Conservation (phyloP, 306 rosid genomes). For the Vachellia collinsii region DNA sequence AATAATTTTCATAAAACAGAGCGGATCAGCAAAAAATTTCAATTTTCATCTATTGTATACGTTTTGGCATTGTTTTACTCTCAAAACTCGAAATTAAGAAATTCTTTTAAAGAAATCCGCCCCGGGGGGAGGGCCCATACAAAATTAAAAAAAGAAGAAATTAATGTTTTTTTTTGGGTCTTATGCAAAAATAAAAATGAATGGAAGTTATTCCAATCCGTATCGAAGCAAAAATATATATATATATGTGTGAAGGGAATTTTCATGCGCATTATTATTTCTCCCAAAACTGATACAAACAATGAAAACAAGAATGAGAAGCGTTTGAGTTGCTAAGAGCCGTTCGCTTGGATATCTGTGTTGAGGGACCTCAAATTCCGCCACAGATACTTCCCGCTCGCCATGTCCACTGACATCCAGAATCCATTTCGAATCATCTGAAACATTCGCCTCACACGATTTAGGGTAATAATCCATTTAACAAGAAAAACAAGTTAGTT, state of each 20-base stretch:
- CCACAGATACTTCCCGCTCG: conserved; percentile 82
- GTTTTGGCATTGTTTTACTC: too few relatives aligned
- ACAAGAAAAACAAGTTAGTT: background rate
- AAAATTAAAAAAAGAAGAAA: too few relatives aligned
- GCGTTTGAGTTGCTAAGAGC: conserved; percentile 2
- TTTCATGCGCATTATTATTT: background rate
- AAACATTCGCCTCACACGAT: conserved; percentile 25
- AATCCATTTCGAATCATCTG: conserved; percentile 57
- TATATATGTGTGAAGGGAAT: background rate
- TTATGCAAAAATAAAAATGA: background rate
- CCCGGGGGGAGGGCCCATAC: too few relatives aligned
- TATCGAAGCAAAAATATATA: background rate
- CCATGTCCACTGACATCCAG: conserved; percentile 79
- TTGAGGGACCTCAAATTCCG: conserved; percentile 52
- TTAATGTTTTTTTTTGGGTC: background rate
- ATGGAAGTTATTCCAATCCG: background rate
- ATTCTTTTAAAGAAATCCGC: too few relatives aligned
- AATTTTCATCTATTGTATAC: too few relatives aligned
- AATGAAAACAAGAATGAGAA: background rate
- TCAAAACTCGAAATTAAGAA: too few relatives aligned
- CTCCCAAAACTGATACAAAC: background rate
- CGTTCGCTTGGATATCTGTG: conserved; percentile 33
- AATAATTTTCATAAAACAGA: too few relatives aligned
- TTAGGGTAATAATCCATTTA: background rate
- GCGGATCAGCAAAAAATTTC: too few relatives aligned